Percentiles rank a stretch among this genome's conserved stretches.
These are phyloP conservation scores for Hemerocallis citrina DNA, from an alignment of 106 monocot genomes.

Conservation along the genomic window DNA sequence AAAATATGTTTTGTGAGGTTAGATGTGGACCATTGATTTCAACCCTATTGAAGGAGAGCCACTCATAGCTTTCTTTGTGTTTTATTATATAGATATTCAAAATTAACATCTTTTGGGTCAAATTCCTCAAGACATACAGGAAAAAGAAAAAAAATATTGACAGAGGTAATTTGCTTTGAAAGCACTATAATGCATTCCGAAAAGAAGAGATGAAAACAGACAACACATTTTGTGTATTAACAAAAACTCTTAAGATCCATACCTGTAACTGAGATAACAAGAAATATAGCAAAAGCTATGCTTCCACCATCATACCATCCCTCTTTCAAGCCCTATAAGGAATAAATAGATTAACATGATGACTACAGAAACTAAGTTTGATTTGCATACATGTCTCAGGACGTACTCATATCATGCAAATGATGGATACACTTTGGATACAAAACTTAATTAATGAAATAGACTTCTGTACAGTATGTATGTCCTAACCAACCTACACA, in stretches of 20 bases:
- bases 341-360: conserved; percentile 1
- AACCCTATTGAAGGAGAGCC: too few species aligned
- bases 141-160: background rate
- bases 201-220: background rate
- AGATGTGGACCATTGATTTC: too few species aligned
- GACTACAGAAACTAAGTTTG: background rate
- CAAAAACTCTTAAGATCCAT: background rate
- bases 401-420: background rate
- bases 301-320: conserved; percentile 99
- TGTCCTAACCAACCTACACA: too few species aligned
- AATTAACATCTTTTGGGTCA: background rate
- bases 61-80: too few species aligned
- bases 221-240: background rate
- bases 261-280: conserved; percentile 86
- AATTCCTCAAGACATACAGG: background rate
- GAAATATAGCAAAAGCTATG: conserved; percentile 71
- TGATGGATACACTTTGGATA: too few species aligned
- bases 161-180: background rate
- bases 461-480: too few species aligned
- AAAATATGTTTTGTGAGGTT: too few species aligned
- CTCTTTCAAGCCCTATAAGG: conserved; percentile 65
- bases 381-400: background rate
- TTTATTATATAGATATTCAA: too few species aligned
- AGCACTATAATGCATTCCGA: background rate
- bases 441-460: too few species aligned